phyloP scores from a whole-genome alignment of 2,329 filamentous ascomycete genomes.

The Bipolaris zeicola region DNA sequence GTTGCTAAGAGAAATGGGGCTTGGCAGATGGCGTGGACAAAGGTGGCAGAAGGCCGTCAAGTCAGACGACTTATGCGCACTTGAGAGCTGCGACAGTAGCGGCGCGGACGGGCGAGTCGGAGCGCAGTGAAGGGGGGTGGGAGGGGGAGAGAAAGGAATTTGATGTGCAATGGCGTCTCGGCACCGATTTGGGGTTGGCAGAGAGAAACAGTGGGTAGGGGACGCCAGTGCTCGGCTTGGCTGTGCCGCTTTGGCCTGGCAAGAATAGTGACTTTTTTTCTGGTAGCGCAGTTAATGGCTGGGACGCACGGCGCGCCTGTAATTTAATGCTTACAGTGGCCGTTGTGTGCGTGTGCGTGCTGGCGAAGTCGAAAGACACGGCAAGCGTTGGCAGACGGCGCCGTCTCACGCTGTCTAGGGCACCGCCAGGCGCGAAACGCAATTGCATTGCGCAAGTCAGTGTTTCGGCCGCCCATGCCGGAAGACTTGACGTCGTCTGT shows the following conservation, averaged over 20 bases:
- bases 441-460: slow-evolving; percentile 1
- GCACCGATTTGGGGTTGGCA: slow-evolving; percentile 8
- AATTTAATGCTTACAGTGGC: background rate
- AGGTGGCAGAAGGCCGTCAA: slow-evolving; percentile 3
- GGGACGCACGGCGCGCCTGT: background rate
- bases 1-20: slow-evolving; percentile 1
- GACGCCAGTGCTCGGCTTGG: slow-evolving; percentile 23
- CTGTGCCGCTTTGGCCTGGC: slow-evolving; percentile 4
- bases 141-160: slow-evolving; percentile 27
- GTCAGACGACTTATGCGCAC: slow-evolving; percentile 21
- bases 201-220: slow-evolving; percentile 16
- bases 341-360: background rate
- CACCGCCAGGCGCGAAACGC: slow-evolving; percentile 8
- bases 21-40: slow-evolving; percentile 18
- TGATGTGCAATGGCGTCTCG: slow-evolving; percentile 27
- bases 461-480: slow-evolving; percentile 1
- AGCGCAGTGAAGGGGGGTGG: slow-evolving; percentile 3
- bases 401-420: slow-evolving; percentile 13
- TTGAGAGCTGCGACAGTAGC: slow-evolving; percentile 22
- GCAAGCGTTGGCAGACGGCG: slow-evolving; percentile 1
- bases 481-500: background rate
- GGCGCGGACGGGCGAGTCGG: slow-evolving; percentile 18
- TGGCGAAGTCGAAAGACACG: background rate
- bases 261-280: background rate
- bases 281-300: background rate